Evolutionary conservation across 768 basidiomycete species (phyloP).

Genomic region (Chiua virens): DNA sequence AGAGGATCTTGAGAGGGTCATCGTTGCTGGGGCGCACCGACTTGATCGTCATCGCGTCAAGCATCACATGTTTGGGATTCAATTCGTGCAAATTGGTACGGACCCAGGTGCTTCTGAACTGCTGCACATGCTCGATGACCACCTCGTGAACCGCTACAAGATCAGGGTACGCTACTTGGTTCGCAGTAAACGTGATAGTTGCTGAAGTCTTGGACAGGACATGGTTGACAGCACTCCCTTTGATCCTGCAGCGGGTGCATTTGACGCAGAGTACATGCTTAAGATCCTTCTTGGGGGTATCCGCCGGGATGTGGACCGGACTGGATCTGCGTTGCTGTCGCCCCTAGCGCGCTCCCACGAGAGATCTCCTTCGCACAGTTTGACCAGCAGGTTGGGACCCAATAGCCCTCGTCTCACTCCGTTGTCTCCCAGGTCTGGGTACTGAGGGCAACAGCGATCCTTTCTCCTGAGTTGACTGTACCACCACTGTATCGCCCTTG

Average conservation of each 20-base stretch:
- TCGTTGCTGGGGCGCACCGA: conserved; percentile 38
- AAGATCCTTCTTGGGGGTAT: conserved; percentile 34
- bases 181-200: background rate
- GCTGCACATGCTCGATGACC: conserved; percentile 41
- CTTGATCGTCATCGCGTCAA: conserved; percentile 37
- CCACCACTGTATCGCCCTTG: too few species aligned
- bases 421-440: conserved; percentile 12
- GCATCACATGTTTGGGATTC: conserved; percentile 43
- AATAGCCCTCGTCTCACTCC: conserved; percentile 13
- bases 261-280: conserved; percentile 36
- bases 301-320: conserved; percentile 16
- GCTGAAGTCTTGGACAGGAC: conserved; percentile 31
- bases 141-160: conserved; percentile 31
- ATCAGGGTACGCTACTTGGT: conserved; percentile 25
- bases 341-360: conserved; percentile 6
- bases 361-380: conserved; percentile 8
- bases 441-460: background rate
- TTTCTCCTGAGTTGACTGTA: background rate
- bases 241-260: conserved; percentile 28
- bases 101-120: conserved; percentile 38
- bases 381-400: conserved; percentile 7
- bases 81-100: conserved; percentile 48
- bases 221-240: conserved; percentile 48
- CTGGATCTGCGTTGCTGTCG: conserved; percentile 9
- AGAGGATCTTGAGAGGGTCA: conserved; percentile 24